Conservation (phyloP, 1,139 yeast species). For the Pneumocystis murina region DNA sequence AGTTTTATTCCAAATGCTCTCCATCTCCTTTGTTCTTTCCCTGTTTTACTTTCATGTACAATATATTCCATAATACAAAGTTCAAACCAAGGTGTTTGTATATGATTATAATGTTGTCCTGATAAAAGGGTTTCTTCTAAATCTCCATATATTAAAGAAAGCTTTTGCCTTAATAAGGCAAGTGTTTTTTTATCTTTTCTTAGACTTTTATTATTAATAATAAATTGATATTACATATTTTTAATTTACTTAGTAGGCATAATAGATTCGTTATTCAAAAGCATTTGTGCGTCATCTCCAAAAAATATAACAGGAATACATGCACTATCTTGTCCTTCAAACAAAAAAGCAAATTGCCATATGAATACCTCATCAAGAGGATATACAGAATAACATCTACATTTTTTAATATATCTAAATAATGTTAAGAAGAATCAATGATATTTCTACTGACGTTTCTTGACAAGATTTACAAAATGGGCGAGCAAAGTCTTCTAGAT, state of each 20-base stretch:
- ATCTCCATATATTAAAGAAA: slow-evolving; percentile 9
- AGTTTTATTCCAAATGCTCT: background rate
- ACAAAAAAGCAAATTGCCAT: slow-evolving; percentile 5
- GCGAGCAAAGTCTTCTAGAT: slow-evolving; percentile 8
- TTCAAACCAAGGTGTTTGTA: slow-evolving; percentile 1
- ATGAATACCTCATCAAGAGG: slow-evolving; percentile 5
- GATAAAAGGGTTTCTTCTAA: slow-evolving; percentile 7
- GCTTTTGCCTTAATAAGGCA: slow-evolving; percentile 2
- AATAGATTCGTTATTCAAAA: slow-evolving; percentile 4
- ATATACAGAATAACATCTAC: background rate
- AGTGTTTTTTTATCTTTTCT: slow-evolving; percentile 4
- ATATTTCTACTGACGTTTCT: slow-evolving; percentile 4
- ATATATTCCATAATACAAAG: slow-evolving; percentile 1
- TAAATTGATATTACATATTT: slow-evolving; percentile 3
- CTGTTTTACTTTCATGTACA: background rate
- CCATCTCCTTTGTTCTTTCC: background rate
- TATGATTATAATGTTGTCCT: background rate
- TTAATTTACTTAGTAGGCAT: background rate
- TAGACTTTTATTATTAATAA: background rate
- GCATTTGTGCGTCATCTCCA: slow-evolving; percentile 8
- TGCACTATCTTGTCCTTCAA: slow-evolving; percentile 10
- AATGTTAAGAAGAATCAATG: background rate
- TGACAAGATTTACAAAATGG: slow-evolving; percentile 9
- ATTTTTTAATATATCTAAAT: slow-evolving; percentile 2
- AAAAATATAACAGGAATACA: slow-evolving; percentile 9